Percentiles rank a stretch among this genome's conserved stretches.
These are phyloP conservation scores for Silene uniflora DNA, from an alignment of 148 eudicot genomes.

Conservation along the genomic window DNA sequence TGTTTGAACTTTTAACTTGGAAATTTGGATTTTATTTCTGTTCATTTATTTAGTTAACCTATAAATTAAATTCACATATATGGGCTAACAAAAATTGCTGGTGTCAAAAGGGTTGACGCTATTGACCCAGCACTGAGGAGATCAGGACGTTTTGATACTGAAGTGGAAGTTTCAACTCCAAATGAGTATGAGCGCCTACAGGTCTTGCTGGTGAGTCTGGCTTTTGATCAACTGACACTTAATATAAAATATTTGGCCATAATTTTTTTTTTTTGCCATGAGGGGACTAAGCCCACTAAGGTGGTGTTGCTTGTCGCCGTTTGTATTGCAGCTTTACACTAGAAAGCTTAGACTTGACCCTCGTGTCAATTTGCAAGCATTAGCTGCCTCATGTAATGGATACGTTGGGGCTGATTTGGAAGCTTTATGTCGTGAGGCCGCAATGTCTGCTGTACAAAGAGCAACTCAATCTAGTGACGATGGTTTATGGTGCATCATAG, in stretches of 20 bases:
- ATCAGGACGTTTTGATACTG: constrained; percentile 93
- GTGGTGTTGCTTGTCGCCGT: constrained; percentile 1
- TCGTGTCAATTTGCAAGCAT: constrained; percentile 47
- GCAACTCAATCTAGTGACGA: constrained; percentile 35
- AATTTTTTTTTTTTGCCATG: neutral
- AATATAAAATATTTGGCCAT: neutral
- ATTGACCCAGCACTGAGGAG: constrained; percentile 96
- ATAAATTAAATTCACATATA: constrained; percentile 7
- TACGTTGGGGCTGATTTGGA: constrained; percentile 97
- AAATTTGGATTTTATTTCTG: neutral
- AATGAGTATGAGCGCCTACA: constrained; percentile 71
- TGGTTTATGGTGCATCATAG: constrained; percentile 40
- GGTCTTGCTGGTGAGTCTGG: constrained; percentile 54
- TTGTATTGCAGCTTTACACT: neutral
- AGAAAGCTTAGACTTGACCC: constrained; percentile 33
- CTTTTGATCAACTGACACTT: neutral
- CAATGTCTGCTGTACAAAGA: constrained; percentile 42
- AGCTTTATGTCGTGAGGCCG: constrained; percentile 92
- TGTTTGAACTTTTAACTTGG: constrained; percentile 1
- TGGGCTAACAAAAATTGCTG: constrained; percentile 25
- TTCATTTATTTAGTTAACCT: neutral
- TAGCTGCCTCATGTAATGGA: constrained; percentile 95
- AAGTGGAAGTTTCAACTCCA: constrained; percentile 95
- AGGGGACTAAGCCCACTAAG: constrained; percentile 7
- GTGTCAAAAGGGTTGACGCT: constrained; percentile 65